Base-by-base conservation (phyloP, 2,329 filamentous ascomycete species). In the Gnomoniopsis sp. region DNA sequence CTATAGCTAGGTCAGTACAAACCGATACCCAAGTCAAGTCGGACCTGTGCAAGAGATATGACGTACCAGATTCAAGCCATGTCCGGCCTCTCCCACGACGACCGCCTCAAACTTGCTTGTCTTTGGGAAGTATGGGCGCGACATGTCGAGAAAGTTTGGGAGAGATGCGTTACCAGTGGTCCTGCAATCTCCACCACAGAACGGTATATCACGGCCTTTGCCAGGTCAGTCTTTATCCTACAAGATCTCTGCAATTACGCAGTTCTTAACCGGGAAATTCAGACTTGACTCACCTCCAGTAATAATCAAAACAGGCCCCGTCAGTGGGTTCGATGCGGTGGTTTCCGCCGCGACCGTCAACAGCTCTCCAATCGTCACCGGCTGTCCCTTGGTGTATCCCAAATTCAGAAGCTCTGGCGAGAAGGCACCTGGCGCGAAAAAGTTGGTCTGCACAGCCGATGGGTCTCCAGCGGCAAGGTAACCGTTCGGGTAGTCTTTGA, bases 131-230 rank as follows among this genome's bases (percentile, higher is more conserved):
- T 70, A 70, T 47, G 62, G 53, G 53, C 64, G 67, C 0, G 77
- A 78, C 22, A 68, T 67, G 12, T 74, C 77, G 1, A 80, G 77
- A 47, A 84, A 75, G 30, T 73, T 77, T 1, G 70, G 64, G 55
- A 71, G 63, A 7, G 70, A 65, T 1, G 75, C 68, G 44, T 69
- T 63, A 15, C 71, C 73, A 0, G 78, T 81, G 21, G 70, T 73
- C 3, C 74, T 66, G 71, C 85, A 88, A 69, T 88, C 79, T 26
- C 84, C 82, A 3, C 85, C 86, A 60, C 86, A 88, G 69, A 84
- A 88, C 6, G 81, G 79, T 12, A 80, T 59, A 51, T 86, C 80
- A 14, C 69, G 68, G 21, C 77, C 77, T 79, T 15, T n/a, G 22
- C 17, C 3, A 15, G 36, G 34, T 48, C 23, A 22, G 44, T 62